Conservation (phyloP, 2,329 filamentous ascomycete species). For the Monilinia polystroma region DNA sequence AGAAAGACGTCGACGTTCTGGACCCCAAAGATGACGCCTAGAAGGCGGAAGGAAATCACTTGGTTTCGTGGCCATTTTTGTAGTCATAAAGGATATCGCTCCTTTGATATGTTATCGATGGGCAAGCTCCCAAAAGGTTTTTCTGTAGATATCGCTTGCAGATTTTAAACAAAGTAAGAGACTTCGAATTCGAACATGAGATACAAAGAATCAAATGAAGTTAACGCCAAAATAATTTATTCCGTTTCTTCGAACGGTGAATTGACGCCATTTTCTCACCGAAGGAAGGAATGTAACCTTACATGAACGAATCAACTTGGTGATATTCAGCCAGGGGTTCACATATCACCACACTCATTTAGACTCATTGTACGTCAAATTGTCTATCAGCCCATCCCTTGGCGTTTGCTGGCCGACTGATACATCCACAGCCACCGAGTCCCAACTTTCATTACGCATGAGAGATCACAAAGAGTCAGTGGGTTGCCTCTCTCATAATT, state of each 20-base stretch:
- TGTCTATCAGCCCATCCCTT: neutral
- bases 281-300: conserved; percentile 11
- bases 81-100: neutral
- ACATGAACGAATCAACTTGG: conserved; percentile 4
- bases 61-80: neutral
- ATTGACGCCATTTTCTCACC: neutral
- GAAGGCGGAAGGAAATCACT: neutral
- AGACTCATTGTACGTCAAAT: conserved; percentile 15
- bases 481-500: no score
- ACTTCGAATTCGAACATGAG: neutral
- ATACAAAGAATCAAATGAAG: neutral
- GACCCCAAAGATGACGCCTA: conserved; percentile 5
- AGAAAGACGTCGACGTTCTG: conserved; percentile 14
- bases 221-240: neutral
- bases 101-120: no score
- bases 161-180: neutral
- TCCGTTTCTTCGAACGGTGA: neutral
- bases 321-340: neutral
- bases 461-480: no score
- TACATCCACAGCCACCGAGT: neutral
- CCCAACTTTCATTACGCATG: no score
- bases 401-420: neutral
- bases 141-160: neutral
- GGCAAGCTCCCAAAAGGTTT: neutral
- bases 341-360: neutral